These are phyloP conservation scores for Phytopythium boreale DNA, from an alignment of 352 stramenopile genomes.

Conservation along the genomic window DNA sequence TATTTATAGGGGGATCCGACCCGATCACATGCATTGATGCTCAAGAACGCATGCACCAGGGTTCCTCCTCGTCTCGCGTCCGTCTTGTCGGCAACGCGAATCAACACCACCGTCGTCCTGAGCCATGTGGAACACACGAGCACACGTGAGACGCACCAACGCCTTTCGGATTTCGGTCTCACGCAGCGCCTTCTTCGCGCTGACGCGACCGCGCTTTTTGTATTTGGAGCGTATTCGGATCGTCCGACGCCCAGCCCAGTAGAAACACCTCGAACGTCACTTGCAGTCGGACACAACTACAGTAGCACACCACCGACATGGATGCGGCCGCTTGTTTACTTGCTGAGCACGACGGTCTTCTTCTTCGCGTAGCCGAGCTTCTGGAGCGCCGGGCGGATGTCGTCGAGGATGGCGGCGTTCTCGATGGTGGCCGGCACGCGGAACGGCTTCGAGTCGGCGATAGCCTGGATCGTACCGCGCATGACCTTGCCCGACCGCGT, in stretches of 20 bases:
- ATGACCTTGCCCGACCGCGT: constrained; percentile 99
- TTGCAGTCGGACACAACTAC: neutral
- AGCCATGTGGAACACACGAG: no score
- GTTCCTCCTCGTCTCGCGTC: no score
- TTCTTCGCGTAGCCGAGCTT: constrained; percentile 28
- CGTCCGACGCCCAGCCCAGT: neutral
- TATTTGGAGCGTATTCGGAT: neutral
- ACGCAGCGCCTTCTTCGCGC: neutral
- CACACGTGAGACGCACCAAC: no score
- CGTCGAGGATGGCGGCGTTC: constrained; percentile 26
- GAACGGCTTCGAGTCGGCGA: constrained; percentile 31
- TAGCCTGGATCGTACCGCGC: constrained; percentile 49
- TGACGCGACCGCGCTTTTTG: neutral
- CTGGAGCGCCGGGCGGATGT: constrained; percentile 26
- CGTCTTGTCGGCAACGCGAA: no score
- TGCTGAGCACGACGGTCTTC: constrained; percentile 9
- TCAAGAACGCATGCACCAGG: neutral
- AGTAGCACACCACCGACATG: neutral
- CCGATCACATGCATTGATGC: neutral
- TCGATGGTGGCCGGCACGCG: constrained; percentile 39
- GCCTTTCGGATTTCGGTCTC: neutral
- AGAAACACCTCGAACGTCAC: no score
- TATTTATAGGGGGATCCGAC: no score
- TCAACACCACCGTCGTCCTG: no score
- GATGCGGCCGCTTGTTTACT: constrained; percentile 29